A percentile compares a stretch with the other conserved stretches of the same genome.
phyloP scores from a whole-genome alignment of 169 alveolate genomes.

The Eimeria brunetti region DNA sequence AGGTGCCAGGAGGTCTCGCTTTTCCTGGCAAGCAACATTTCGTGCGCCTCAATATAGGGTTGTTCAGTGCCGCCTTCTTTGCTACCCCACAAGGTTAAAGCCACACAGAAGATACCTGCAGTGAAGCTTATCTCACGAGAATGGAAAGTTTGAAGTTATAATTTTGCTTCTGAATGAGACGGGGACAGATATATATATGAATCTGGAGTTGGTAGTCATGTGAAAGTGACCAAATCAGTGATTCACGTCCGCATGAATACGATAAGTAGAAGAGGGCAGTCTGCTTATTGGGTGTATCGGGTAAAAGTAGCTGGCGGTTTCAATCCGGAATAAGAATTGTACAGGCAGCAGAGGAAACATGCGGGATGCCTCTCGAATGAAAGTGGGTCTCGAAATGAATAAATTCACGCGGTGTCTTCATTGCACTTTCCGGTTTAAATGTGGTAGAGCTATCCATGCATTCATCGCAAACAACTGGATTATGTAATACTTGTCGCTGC shows the following conservation, averaged over 20 bases:
- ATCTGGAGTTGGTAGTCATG: neutral
- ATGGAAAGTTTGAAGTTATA: neutral
- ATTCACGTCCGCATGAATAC: neutral
- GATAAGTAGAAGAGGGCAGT: neutral
- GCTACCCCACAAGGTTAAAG: neutral
- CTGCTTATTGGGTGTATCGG: neutral
- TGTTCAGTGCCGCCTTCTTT: neutral
- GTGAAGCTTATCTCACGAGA: neutral
- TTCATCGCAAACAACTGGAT: neutral
- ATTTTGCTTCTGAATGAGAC: no score
- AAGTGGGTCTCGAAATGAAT: neutral
- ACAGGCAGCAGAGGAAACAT: neutral
- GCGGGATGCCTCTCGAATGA: neutral
- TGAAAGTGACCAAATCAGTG: neutral
- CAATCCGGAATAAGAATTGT: neutral
- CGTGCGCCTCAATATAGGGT: neutral
- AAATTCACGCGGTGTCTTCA: neutral
- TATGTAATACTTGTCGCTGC: neutral
- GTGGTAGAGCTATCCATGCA: neutral
- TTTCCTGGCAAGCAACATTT: conserved; percentile 3
- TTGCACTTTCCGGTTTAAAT: neutral
- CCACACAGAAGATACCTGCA: neutral
- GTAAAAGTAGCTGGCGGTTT: neutral
- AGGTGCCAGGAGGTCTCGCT: neutral
- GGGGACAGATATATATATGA: neutral